Conservation (phyloP, 768 basidiomycete species). For the Leucocoprinus leucothites region DNA sequence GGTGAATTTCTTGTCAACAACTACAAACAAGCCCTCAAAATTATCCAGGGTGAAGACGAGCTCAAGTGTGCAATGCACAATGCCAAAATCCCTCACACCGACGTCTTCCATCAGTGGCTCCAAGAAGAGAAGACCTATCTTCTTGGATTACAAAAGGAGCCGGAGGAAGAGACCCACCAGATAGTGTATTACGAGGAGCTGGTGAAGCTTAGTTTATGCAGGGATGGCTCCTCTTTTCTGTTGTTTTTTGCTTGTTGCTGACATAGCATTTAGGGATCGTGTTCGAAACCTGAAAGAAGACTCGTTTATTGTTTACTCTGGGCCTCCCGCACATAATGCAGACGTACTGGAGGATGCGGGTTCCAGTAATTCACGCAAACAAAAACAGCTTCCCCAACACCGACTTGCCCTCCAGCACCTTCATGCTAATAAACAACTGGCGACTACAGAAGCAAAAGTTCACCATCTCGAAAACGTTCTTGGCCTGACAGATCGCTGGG, state of each 20-base stretch:
- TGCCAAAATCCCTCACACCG: too few species aligned
- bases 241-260: not conserved
- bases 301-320: too few species aligned
- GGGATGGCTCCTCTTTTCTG: conserved; percentile 7
- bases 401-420: too few species aligned
- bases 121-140: conserved; percentile 17
- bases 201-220: not conserved
- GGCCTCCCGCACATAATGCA: too few species aligned
- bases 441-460: too few species aligned
- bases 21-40: not conserved
- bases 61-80: not conserved
- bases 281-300: too few species aligned
- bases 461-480: conserved; percentile 13
- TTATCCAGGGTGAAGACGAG: not conserved
- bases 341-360: not conserved
- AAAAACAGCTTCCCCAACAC: too few species aligned
- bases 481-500: conserved; percentile 15
- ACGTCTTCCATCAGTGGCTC: conserved; percentile 12
- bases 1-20: not conserved
- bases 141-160: conserved; percentile 11
- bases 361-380: too few species aligned
- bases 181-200: conserved; percentile 19
- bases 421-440: too few species aligned
- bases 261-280: too few species aligned
- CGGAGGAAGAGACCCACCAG: conserved; percentile 12